Base-by-base conservation (phyloP, 495 filamentous ascomycete species). In the Aspergillus affinis region DNA sequence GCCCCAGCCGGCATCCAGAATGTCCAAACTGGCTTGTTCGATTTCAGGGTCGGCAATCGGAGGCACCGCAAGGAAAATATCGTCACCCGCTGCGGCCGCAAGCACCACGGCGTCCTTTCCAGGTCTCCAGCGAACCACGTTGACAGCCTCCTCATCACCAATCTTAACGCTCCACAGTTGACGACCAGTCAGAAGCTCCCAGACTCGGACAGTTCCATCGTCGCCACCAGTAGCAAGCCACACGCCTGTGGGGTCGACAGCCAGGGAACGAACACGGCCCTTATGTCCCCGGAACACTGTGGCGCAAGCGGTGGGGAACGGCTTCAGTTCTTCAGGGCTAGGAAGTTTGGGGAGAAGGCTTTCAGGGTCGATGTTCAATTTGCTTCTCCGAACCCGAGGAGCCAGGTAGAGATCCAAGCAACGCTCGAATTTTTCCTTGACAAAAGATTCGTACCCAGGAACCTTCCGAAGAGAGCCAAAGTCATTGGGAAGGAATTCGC, bases 401-500 rank as follows among this genome's bases (percentile, higher is more conserved):
- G 94, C 94, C 36, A 98, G 84, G 70, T 98, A 98, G 6, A 98
- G 82, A 75, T 98, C 94, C 65, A 98, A 76, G 70, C 92, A 97
- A 65, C 94, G 81, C 71, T 98, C 95, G 62, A 98, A 98, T 65
- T 91, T 88, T 77, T 98, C 93, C 69, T 97, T 96, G 63, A 98
- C 84, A 57, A 96, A 90, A 55, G 77, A 86, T 44, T 90, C 90
- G 66, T 94, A 98, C n/a, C 88, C 95, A 48, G 94, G 95, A 8
- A 98, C 94, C 67, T 90, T 90, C 29, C 95, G 86, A 32, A 98
- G 78, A 6, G 95, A 88, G 52, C 87, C 85, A 73, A 90, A 88
- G 65, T 90, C 87, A 27, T 85, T 84, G 0, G 94, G 90, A 36
- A 98, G 78, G 68, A 90, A 98, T 19, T 96, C 91, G 66, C 87